Evolutionary conservation across 495 filamentous ascomycete species (phyloP).

Genomic region (Cairneyella variabilis): DNA sequence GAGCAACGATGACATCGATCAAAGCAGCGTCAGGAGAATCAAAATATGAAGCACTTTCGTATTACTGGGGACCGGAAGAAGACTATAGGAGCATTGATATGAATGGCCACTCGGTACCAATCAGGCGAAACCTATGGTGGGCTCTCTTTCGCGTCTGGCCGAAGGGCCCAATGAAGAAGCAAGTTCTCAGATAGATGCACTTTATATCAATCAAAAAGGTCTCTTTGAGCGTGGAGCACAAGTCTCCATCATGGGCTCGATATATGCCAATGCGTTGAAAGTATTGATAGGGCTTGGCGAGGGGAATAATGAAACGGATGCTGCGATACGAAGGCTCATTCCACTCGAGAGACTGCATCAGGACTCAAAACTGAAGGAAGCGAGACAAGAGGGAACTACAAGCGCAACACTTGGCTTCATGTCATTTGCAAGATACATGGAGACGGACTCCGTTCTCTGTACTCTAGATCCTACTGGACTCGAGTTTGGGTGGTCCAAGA

Average conservation of each 20-base stretch:
- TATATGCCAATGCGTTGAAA: neutral
- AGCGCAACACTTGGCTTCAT: too few species aligned
- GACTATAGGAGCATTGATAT: neutral
- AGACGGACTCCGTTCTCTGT: too few species aligned
- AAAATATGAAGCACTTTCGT: neutral
- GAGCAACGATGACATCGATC: too few species aligned
- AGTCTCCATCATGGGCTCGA: neutral
- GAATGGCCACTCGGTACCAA: neutral
- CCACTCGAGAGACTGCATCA: neutral
- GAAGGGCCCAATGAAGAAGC: too few species aligned
- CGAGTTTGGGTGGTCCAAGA: too few species aligned
- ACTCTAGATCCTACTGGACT: too few species aligned
- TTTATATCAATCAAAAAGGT: neutral
- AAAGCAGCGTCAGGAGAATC: too few species aligned
- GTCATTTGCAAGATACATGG: too few species aligned
- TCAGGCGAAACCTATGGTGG: neutral
- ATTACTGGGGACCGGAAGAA: neutral
- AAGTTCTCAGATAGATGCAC: too few species aligned
- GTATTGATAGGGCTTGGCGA: neutral
- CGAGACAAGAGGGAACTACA: too few species aligned
- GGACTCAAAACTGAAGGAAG: too few species aligned
- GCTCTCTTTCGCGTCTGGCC: neutral
- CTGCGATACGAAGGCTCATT: neutral
- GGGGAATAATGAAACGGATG: neutral
- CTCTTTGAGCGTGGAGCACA: neutral